A percentile compares a stretch with the other conserved stretches of the same genome.
Conservation (phyloP, 192 early-diverging fungal species). For the Rhizophagus clarus region DNA sequence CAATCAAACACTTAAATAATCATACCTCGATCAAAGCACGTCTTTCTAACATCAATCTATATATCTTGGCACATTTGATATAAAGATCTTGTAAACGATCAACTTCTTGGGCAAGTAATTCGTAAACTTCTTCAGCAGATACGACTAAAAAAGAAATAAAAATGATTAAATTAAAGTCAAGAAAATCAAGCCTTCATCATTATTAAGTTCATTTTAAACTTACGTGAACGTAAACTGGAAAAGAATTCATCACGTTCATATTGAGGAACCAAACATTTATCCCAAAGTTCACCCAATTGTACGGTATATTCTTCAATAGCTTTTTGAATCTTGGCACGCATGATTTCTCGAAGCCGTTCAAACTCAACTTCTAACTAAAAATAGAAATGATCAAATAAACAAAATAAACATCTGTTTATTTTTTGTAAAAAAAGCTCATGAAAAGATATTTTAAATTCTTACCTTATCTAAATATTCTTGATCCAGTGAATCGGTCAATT, state of each 20-base stretch:
- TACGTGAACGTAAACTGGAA: slow-evolving; percentile 14
- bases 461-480: slow-evolving; percentile 27
- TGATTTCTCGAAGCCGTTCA: slow-evolving; percentile 26
- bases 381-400: neutral
- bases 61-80: slow-evolving; percentile 27
- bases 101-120: slow-evolving; percentile 22
- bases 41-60: slow-evolving; percentile 27
- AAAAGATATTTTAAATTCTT: neutral
- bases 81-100: slow-evolving; percentile 27
- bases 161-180: neutral
- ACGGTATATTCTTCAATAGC: slow-evolving; percentile 31
- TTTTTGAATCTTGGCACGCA: slow-evolving; percentile 26
- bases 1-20: neutral
- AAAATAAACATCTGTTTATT: neutral
- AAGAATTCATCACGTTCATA: slow-evolving; percentile 31
- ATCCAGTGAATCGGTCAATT: slow-evolving; percentile 18
- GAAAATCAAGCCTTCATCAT: neutral
- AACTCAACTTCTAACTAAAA: slow-evolving; percentile 5
- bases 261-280: slow-evolving; percentile 34
- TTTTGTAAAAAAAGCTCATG: neutral
- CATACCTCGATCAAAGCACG: slow-evolving; percentile 24
- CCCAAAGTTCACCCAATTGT: slow-evolving; percentile 33
- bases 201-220: neutral
- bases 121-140: slow-evolving; percentile 28
- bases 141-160: neutral